Base-by-base conservation (phyloP, 495 filamentous ascomycete species). In the Bathelium albidoporum region DNA sequence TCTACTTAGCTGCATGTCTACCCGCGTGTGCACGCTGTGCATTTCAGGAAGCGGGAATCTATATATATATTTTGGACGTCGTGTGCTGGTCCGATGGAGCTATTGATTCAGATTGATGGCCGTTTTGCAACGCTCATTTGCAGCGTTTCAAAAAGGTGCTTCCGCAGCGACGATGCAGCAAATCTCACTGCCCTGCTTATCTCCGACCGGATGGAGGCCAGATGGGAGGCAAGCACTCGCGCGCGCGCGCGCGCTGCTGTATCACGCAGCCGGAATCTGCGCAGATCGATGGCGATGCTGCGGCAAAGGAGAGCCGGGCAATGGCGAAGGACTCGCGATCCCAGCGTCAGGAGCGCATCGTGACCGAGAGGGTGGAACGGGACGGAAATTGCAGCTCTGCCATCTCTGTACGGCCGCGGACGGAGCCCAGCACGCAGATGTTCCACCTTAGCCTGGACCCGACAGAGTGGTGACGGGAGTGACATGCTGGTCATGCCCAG, bases 331-430 rank as follows among this genome's bases (percentile, higher is more conserved):
- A 49, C 11, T 49, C 44, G 44, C 44, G 44, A 18, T 18, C 20
- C 44, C 44, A 49, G 44, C 14, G 5, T 16, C 7, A 9, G 2
- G 20, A n/a, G 12, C 24, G 4, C 20, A 29, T 55, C 49, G 49
- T 55, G 49, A 55, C 49, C 49, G 49, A 55, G 24, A 55, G 16
- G 5, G 49, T 29, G 49, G 49, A 55, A 29, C 49, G 49, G 49
- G 49, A 55, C 49, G 49, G 49, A 55, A 55, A 55, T 55, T 55
- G 49, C 49, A 55, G 49, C 5, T 55, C n/a, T 55, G 11, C 49
- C 49, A 55, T 55, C 49, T 55, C 24, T 55, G 49, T 26, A n/a
- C 29, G 49, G 20, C 49, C 10, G 11, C 20, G 2, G 22, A 20
- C 49, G 29, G 49, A 28, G 49, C 22, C 49, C 4, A 55, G 24